Percentiles rank a stretch among this genome's conserved stretches.
phyloP scores from a whole-genome alignment of 2,329 filamentous ascomycete genomes.

The Plectosphaerella sp. region DNA sequence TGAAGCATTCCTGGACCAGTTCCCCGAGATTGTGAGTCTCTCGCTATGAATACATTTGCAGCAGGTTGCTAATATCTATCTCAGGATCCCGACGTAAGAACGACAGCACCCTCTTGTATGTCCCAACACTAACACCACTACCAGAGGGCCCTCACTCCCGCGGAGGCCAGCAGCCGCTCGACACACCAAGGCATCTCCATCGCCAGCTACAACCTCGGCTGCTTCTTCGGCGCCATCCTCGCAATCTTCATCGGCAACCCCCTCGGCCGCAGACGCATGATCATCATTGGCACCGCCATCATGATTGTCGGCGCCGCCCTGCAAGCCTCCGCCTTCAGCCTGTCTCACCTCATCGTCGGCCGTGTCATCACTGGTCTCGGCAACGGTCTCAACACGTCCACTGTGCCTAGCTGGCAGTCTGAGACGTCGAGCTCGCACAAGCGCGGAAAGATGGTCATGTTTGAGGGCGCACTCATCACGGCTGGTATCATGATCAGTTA shows the following conservation, averaged over 20 bases:
- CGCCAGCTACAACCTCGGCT: constrained; percentile 56
- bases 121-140: constrained; percentile 8
- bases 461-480: constrained; percentile 55
- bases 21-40: constrained; percentile 38
- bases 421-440: constrained; percentile 54
- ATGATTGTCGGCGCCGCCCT: constrained; percentile 41
- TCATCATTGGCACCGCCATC: constrained; percentile 34
- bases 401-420: constrained; percentile 56
- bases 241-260: constrained; percentile 22
- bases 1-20: constrained; percentile 50
- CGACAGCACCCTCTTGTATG: not conserved
- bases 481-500: constrained; percentile 53
- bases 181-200: constrained; percentile 51
- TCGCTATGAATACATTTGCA: not conserved
- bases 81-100: constrained; percentile 1
- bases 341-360: constrained; percentile 54
- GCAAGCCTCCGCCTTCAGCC: constrained; percentile 36
- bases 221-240: constrained; percentile 45
- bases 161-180: constrained; percentile 36
- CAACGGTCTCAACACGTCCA: constrained; percentile 34
- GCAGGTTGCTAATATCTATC: not conserved
- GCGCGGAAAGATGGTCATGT: constrained; percentile 57
- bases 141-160: constrained; percentile 18
- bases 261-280: constrained; percentile 37
- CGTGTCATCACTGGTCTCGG: constrained; percentile 36